Conservation (phyloP, 2,329 filamentous ascomycete species). For the Ascochyta fabae region DNA sequence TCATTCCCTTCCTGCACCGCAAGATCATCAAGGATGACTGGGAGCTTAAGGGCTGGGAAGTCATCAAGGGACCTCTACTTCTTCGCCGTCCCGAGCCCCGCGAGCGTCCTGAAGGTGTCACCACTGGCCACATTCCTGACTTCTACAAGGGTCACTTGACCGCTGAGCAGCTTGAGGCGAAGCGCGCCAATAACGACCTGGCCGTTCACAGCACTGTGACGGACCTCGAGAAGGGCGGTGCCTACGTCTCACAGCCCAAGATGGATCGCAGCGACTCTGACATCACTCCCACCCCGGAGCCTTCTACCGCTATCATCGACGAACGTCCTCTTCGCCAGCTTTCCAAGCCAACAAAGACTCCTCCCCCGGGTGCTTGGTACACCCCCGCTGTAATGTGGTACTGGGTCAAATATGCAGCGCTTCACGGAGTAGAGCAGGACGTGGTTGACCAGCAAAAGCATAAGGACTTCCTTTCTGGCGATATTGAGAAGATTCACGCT, state of each 20-base stretch:
- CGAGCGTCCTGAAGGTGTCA: constrained; percentile 50
- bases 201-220: constrained; percentile 6
- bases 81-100: constrained; percentile 51
- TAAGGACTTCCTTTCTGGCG: constrained; percentile 57
- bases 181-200: constrained; percentile 28
- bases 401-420: constrained; percentile 54
- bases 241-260: constrained; percentile 9
- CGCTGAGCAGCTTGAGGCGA: constrained; percentile 56
- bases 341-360: constrained; percentile 28
- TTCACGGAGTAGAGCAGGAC: constrained; percentile 60
- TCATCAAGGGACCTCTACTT: constrained; percentile 61
- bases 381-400: constrained; percentile 53
- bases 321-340: constrained; percentile 14
- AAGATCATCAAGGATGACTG: constrained; percentile 67
- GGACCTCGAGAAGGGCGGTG: constrained; percentile 37
- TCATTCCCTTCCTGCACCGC: constrained; percentile 66
- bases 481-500: constrained; percentile 63
- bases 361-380: constrained; percentile 53
- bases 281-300: constrained; percentile 22
- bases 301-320: constrained; percentile 4
- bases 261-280: constrained; percentile 27
- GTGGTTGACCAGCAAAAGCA: constrained; percentile 53
- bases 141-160: constrained; percentile 65
- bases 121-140: constrained; percentile 55
- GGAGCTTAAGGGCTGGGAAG: constrained; percentile 63